Percentiles rank a stretch among this genome's conserved stretches.
These are phyloP conservation scores for Houttuynia cordata DNA, from an alignment of 164 flowering plant genomes.

Conservation along the genomic window DNA sequence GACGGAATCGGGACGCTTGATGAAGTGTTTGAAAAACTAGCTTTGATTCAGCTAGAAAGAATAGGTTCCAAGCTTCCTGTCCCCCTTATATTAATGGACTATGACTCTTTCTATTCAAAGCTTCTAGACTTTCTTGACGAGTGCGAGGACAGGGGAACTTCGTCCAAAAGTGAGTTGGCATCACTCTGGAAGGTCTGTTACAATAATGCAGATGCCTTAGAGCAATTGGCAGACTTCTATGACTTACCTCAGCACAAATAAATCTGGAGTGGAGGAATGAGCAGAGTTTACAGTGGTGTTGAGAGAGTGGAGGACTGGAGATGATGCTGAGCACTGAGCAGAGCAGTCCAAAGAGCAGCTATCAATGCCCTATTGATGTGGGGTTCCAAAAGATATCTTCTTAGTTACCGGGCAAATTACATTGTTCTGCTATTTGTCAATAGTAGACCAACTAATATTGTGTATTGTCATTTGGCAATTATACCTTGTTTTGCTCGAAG, in stretches of 20 bases:
- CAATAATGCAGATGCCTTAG: constrained; percentile 60
- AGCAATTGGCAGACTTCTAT: constrained; percentile 54
- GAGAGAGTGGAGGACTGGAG: no score
- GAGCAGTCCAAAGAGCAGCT: no score
- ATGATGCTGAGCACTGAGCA: no score
- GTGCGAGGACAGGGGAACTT: constrained; percentile 58
- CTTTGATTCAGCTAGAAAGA: constrained; percentile 75
- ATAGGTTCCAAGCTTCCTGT: constrained; percentile 75
- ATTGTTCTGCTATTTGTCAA: no score
- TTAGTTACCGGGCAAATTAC: no score
- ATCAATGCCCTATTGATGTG: no score
- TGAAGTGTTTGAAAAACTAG: constrained; percentile 72
- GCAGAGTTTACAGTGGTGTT: no score
- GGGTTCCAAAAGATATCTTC: no score
- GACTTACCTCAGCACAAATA: constrained; percentile 13
- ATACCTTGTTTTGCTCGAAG: no score
- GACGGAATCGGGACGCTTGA: constrained; percentile 94
- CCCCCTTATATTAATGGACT: constrained; percentile 71
- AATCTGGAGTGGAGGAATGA: constrained; percentile 5
- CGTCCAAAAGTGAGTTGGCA: constrained; percentile 56
- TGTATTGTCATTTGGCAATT: no score
- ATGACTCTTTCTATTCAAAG: constrained; percentile 66
- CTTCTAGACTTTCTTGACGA: constrained; percentile 57
- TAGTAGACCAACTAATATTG: no score
- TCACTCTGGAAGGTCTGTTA: constrained; percentile 69